Conservation (phyloP, 1,284 basidiomycete genomes). For the Pisolithus thermaeus region DNA sequence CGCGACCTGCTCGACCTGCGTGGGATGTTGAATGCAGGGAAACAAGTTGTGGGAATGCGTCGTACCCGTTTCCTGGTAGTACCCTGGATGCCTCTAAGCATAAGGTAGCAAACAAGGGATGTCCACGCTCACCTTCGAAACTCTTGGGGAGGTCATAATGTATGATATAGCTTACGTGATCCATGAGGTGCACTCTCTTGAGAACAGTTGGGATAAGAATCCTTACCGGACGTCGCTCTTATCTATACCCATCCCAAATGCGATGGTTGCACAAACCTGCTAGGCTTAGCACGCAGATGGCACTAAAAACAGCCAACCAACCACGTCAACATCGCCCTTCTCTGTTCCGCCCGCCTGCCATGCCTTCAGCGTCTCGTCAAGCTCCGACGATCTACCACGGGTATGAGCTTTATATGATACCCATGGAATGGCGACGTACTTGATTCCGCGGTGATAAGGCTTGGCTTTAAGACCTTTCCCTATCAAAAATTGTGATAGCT, state of each 20-base stretch:
- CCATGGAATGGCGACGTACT: slow-evolving; percentile 28
- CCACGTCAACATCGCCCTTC: slow-evolving; percentile 53
- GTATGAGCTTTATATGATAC: background rate
- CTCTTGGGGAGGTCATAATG: slow-evolving; percentile 80
- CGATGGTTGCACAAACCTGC: slow-evolving; percentile 61
- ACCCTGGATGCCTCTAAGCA: slow-evolving; percentile 46
- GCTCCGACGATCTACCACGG: slow-evolving; percentile 36
- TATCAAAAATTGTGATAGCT: slow-evolving; percentile 56
- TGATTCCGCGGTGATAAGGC: slow-evolving; percentile 72
- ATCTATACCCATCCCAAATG: slow-evolving; percentile 89
- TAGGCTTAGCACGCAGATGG: slow-evolving; percentile 35
- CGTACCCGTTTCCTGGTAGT: slow-evolving; percentile 83
- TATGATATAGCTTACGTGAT: slow-evolving; percentile 55
- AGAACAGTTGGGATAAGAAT: slow-evolving; percentile 6
- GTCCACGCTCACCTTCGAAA: slow-evolving; percentile 58
- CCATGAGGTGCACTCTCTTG: slow-evolving; percentile 2
- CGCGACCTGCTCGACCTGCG: slow-evolving; percentile 75
- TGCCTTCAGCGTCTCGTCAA: slow-evolving; percentile 55
- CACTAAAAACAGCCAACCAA: slow-evolving; percentile 39
- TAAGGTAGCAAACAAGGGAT: background rate
- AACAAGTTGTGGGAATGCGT: slow-evolving; percentile 1
- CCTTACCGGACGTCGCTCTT: slow-evolving; percentile 72
- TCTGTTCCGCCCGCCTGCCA: slow-evolving; percentile 57
- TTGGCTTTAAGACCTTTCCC: slow-evolving; percentile 61
- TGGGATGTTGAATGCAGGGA: slow-evolving; percentile 2